These are phyloP conservation scores for Mycena maculata DNA, from an alignment of 768 basidiomycete genomes.

Conservation along the genomic window DNA sequence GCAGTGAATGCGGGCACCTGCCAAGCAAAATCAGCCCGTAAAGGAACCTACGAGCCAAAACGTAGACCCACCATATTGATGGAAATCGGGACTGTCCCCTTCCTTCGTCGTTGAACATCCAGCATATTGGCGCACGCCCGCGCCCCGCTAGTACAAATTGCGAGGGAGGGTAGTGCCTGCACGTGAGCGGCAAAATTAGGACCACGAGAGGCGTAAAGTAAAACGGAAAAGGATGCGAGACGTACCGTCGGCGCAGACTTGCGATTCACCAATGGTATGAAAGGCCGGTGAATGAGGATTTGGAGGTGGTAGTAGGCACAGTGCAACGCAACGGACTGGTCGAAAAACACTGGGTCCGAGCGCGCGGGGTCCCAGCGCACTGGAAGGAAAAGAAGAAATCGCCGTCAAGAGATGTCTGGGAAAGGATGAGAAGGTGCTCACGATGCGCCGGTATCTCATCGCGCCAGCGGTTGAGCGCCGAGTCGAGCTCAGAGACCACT, in stretches of 20 bases:
- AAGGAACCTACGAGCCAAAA: background rate
- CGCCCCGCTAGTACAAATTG: conserved; percentile 88
- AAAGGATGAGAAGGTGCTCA: conserved; percentile 65
- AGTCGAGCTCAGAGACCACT: conserved; percentile 79
- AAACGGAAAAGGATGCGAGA: background rate
- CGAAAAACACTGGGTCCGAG: conserved; percentile 54
- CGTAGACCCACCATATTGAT: conserved; percentile 47
- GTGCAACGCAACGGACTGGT: conserved; percentile 69
- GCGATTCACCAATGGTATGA: conserved; percentile 75
- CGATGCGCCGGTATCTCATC: conserved; percentile 49
- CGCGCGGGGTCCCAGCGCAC: conserved; percentile 58
- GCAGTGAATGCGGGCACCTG: conserved; percentile 52
- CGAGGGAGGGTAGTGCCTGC: conserved; percentile 68
- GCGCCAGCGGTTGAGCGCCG: conserved; percentile 78
- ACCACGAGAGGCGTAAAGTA: no score
- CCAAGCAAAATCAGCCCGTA: no score
- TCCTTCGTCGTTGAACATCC: conserved; percentile 58
- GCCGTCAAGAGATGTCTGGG: conserved; percentile 19
- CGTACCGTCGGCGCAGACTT: conserved; percentile 51
- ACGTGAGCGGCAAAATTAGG: background rate
- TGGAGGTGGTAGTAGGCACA: conserved; percentile 62
- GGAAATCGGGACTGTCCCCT: conserved; percentile 42
- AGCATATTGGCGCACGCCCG: conserved; percentile 80
- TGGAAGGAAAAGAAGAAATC: conserved; percentile 57
- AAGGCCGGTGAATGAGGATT: conserved; percentile 83